A percentile compares a stretch with the other conserved stretches of the same genome.
These are phyloP conservation scores for Austroboletus festivus DNA, from an alignment of 768 basidiomycete species.

Conservation along the genomic window DNA sequence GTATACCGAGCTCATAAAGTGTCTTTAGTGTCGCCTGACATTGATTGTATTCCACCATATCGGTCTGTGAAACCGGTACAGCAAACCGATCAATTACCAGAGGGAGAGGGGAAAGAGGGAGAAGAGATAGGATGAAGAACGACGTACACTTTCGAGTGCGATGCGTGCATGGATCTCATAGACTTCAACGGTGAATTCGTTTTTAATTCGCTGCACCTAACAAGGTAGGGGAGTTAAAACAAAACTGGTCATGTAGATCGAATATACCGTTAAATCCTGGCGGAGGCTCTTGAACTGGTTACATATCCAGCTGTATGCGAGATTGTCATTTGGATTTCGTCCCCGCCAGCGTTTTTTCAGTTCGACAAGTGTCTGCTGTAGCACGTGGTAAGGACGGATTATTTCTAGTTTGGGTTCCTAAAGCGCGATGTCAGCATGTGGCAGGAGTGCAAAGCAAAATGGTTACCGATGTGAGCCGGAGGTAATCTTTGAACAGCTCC, in stretches of 20 bases:
- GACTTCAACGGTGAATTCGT: conserved; percentile 94
- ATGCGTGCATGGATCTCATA: conserved; percentile 99
- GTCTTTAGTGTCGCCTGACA: conserved; percentile 89
- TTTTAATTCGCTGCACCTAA: conserved; percentile 98
- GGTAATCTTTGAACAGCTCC: conserved; percentile 93
- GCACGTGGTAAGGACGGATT: conserved; percentile 83
- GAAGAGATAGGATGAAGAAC: not conserved
- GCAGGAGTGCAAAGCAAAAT: not conserved
- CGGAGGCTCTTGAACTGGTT: conserved; percentile 97
- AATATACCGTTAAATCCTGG: conserved; percentile 92
- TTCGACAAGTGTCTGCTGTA: conserved; percentile 81
- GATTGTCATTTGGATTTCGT: too few relatives aligned
- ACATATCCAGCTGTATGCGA: conserved; percentile 84
- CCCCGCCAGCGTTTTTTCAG: conserved; percentile 88
- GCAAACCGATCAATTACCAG: conserved; percentile 11
- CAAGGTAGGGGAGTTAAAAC: conserved; percentile 8
- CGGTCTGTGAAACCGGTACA: conserved; percentile 54
- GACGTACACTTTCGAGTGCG: conserved; percentile 83
- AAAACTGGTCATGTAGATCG: not conserved
- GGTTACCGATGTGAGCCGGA: conserved; percentile 84
- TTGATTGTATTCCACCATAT: conserved; percentile 99
- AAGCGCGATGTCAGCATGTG: conserved; percentile 6
- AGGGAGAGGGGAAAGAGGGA: too few relatives aligned
- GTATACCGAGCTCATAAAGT: conserved; percentile 91
- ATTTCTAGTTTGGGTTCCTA: conserved; percentile 94